Conservation (phyloP, 495 filamentous ascomycete genomes). For the Clavariopsis aquatica region DNA sequence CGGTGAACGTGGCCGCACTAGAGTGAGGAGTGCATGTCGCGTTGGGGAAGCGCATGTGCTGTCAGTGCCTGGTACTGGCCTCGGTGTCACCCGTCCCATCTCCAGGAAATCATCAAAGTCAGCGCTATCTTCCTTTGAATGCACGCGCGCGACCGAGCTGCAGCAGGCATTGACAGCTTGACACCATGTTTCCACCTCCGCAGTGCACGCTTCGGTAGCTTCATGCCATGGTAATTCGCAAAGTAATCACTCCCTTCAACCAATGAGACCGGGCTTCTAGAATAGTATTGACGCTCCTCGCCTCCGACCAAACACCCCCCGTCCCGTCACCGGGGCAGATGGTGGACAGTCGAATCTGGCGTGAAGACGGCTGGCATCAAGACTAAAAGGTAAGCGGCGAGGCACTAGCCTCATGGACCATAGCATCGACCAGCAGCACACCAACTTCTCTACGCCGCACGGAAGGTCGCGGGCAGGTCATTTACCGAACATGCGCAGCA, state of each 20-base stretch:
- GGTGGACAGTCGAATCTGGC: neutral
- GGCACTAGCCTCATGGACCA: neutral
- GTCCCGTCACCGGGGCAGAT: neutral
- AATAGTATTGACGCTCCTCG: neutral
- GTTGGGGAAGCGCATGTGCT: slow-evolving; percentile 13
- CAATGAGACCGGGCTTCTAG: neutral
- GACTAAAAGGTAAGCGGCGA: neutral
- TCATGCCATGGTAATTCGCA: neutral
- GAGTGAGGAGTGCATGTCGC: neutral
- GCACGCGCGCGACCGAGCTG: neutral
- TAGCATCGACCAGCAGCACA: neutral
- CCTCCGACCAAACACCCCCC: neutral
- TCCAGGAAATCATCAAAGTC: neutral
- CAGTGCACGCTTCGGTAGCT: neutral
- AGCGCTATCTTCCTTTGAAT: neutral
- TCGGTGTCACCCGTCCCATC: neutral
- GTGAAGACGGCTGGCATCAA: neutral
- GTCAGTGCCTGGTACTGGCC: neutral
- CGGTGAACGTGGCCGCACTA: slow-evolving; percentile 25
- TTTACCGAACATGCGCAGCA: neutral
- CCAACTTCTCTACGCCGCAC: neutral
- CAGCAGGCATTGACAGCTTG: neutral
- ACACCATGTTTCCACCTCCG: neutral
- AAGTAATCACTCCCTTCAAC: neutral
- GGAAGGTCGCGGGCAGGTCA: neutral